Conservation (phyloP, 306 rosid genomes). For the Herpetospermum pedunculosum region DNA sequence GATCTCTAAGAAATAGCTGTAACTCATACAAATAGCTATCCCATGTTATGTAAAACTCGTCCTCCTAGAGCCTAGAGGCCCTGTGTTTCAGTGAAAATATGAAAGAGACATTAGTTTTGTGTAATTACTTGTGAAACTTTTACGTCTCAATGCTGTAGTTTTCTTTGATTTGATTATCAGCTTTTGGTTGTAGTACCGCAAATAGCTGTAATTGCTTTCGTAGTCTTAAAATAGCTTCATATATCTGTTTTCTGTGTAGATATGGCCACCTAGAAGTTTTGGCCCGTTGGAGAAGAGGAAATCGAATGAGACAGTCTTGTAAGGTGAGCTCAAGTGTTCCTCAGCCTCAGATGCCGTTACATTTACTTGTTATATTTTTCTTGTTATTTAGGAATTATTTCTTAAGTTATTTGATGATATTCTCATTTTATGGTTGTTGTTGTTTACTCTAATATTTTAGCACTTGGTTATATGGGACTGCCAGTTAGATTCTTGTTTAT, state of each 20-base stretch:
- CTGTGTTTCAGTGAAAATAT: background rate
- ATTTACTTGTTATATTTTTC: background rate
- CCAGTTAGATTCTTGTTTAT: background rate
- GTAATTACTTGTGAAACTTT: background rate
- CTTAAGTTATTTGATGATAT: background rate
- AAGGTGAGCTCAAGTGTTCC: constrained; percentile 13
- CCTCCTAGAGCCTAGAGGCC: too few relatives aligned
- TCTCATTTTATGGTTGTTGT: background rate
- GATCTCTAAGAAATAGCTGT: background rate
- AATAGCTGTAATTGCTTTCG: background rate
- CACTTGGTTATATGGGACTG: background rate
- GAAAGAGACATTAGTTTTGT: background rate
- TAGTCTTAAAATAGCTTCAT: background rate
- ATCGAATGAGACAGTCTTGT: constrained; percentile 18
- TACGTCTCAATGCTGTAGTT: background rate
- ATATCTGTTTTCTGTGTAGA: constrained; percentile 14
- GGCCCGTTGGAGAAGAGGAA: constrained; percentile 39
- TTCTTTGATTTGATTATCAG: background rate
- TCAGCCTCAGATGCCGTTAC: background rate
- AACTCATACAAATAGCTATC: background rate
- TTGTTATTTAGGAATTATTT: background rate
- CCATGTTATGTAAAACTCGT: too few relatives aligned
- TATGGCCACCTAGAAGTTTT: constrained; percentile 45
- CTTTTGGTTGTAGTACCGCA: background rate
- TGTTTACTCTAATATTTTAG: background rate